A percentile compares a stretch with the other conserved stretches of the same genome.
Evolutionary conservation across 2,329 filamentous ascomycete genomes (phyloP).

Genomic region (Harringtonia aguacate): DNA sequence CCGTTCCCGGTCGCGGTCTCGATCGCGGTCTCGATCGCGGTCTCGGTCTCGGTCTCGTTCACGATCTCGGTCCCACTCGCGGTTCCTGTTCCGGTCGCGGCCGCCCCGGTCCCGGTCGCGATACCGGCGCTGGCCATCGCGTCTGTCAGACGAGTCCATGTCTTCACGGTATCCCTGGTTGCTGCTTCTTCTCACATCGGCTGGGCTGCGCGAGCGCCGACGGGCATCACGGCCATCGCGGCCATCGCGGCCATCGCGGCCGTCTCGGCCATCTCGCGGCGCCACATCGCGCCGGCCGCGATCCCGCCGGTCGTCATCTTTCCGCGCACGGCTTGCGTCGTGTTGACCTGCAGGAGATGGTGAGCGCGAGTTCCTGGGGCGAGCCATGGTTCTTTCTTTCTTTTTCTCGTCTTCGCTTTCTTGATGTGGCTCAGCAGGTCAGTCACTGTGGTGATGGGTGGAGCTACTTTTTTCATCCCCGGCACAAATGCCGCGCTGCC

Average conservation of each 20-base stretch:
- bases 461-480: slow-evolving; percentile 5
- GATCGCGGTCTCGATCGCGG: slow-evolving; percentile 8
- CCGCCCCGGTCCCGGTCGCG: slow-evolving; percentile 32
- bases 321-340: slow-evolving; percentile 57
- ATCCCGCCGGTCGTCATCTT: slow-evolving; percentile 48
- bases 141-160: slow-evolving; percentile 27
- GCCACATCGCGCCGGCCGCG: slow-evolving; percentile 36
- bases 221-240: slow-evolving; percentile 35
- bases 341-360: slow-evolving; percentile 83
- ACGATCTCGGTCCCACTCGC: slow-evolving; percentile 57
- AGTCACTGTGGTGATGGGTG: not conserved
- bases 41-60: slow-evolving; percentile 45
- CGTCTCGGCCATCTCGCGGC: slow-evolving; percentile 40
- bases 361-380: slow-evolving; percentile 66
- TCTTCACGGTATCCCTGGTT: not conserved
- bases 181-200: slow-evolving; percentile 39
- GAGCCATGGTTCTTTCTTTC: slow-evolving; percentile 36
- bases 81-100: slow-evolving; percentile 34
- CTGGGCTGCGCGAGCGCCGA: slow-evolving; percentile 50
- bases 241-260: slow-evolving; percentile 31
- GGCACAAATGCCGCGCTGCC: not conserved
- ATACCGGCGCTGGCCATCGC: slow-evolving; percentile 40
- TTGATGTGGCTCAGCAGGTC: not conserved
- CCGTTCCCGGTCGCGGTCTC: slow-evolving; percentile 11
- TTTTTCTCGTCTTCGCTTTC: not conserved